Conservation (phyloP, 108 stramenopile genomes). For the Nitzschia inconspicua region DNA sequence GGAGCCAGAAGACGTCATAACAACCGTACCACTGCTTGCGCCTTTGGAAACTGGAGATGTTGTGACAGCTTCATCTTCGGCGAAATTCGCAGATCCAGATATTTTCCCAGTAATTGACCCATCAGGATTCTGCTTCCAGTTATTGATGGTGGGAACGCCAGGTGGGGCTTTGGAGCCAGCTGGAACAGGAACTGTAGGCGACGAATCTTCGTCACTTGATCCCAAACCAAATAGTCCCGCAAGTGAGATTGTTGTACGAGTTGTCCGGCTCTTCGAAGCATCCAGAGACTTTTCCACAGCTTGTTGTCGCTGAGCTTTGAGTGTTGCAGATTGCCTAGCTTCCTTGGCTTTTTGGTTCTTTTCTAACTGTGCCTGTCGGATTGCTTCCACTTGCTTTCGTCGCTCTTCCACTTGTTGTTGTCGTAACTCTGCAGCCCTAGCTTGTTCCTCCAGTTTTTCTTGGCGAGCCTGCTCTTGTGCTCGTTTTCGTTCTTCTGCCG, state of each 20-base stretch:
- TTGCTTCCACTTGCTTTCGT: slow-evolving; percentile 1
- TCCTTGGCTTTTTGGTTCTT: neutral
- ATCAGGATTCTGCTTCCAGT: slow-evolving; percentile 63
- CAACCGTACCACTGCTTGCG: slow-evolving; percentile 47
- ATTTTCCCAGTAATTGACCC: slow-evolving; percentile 66
- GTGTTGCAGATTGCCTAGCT: neutral
- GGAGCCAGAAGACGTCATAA: slow-evolving; percentile 63
- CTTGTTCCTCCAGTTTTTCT: slow-evolving; percentile 8
- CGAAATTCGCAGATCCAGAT: slow-evolving; percentile 65
- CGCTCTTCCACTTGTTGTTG: neutral
- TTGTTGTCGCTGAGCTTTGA: neutral
- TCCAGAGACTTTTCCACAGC: slow-evolving; percentile 8
- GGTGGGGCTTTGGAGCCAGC: slow-evolving; percentile 34
- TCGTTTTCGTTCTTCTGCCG: slow-evolving; percentile 17
- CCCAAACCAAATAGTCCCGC: slow-evolving; percentile 14
- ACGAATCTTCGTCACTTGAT: neutral
- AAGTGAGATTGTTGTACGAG: slow-evolving; percentile 17
- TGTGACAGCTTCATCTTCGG: slow-evolving; percentile 63
- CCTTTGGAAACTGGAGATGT: slow-evolving; percentile 46
- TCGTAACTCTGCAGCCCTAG: neutral
- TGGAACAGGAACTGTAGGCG: neutral
- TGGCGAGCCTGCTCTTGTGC: slow-evolving; percentile 12
- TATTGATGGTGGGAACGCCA: slow-evolving; percentile 63
- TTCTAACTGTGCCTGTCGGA: neutral
- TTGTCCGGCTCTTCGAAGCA: neutral